Base-by-base conservation (phyloP, 176 grass and related monocot genomes). In the Carex littledalei region DNA sequence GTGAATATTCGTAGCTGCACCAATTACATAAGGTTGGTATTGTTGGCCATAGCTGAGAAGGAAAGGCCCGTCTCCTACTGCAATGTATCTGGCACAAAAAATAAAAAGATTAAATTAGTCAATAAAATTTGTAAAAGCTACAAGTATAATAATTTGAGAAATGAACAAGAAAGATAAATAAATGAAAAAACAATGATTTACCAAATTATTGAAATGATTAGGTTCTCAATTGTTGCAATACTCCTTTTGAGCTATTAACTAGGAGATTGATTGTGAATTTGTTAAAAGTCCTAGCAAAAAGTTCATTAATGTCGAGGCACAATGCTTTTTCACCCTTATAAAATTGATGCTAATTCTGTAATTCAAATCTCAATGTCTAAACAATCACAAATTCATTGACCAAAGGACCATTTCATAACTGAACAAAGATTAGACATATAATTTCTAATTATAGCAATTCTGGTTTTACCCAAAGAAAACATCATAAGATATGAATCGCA, bases 1-100 rank as follows among this genome's bases (percentile, higher is more conserved):
- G 81, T 90, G 88, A 89, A 98, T 86, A 85, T 98, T 98, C 53
- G 73, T 70, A 70, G 91, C 89, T 85, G 93, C 93, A 84, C 56
- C 86, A 37, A 98, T 84, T 39, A 95, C 89, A 85, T 89, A 92
- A 81, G 91, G 85, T 61, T 92, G 88, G 50, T 90, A 92, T 43
- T 65, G 84, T 45, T 89, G 89, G 63, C 91, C 88, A 67, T 94
- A 91, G 70, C 61, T 93, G 35, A 89, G 65, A 84, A 87, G 84
- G 87, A 98, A 98, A 81, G 93, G 90, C 73, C 94, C 93, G 22
- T 98, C 93, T 22, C 96, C 96, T 39, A 98, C 81, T 81, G 87
- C 78, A 88, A 98, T 81, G 83, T 89, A 98, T 66, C 93, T 98
- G 68, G 73, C 4, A 31, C 20, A 13, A 29, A 77, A 54, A 86